Base-by-base conservation (phyloP, 2,329 filamentous ascomycete genomes). In the Byssoonygena ceratinophila region DNA sequence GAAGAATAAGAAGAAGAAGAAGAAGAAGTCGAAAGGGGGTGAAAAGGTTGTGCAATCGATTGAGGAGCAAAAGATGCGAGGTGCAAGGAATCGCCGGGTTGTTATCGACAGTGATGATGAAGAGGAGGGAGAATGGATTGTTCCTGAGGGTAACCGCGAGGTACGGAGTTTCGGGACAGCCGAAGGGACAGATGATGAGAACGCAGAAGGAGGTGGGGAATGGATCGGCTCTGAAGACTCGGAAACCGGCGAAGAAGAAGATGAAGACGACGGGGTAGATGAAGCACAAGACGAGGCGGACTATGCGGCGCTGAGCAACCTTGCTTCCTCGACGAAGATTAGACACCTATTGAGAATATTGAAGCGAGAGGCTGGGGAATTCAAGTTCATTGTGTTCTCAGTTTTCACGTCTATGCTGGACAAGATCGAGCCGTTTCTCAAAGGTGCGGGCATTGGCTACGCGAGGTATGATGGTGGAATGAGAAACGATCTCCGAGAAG, bases 331-430 rank as follows among this genome's bases (percentile, higher is more conserved):
- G 0, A 91, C 92, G 61, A 98, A 98, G 73, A 94, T 98, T 62
- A 83, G 85, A 41, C 83, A 92, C 60, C 77, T 97, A 18, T 79
- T 94, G 63, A 76, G 81, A 55, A 86, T 98, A 48, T 79, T 98
- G 7, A 79, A 82, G 58, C 80, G 80, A 41, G 92, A 98, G 68
- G 82, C 83, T 0, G 73, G 77, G 1, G 76, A 88, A 55, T 87
- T 95, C 76, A 98, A 98, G 66, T 94, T 95, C 65, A 98, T 98
- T 62, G 89, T 98, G 58, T 98, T 98, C 71, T 95, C 89, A 1
- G 88, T 97, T 63, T 98, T 98, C 71, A 98, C 92, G 0, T 92
- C 88, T 0, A 98, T 98, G 92, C 81, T 98, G 43, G 87, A 97
- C 71, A 82, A 97, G 25, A 83, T 98, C 57, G 89, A 97, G 66